phyloP scores from a whole-genome alignment of 768 basidiomycete genomes.

The Amyloporia xantha region DNA sequence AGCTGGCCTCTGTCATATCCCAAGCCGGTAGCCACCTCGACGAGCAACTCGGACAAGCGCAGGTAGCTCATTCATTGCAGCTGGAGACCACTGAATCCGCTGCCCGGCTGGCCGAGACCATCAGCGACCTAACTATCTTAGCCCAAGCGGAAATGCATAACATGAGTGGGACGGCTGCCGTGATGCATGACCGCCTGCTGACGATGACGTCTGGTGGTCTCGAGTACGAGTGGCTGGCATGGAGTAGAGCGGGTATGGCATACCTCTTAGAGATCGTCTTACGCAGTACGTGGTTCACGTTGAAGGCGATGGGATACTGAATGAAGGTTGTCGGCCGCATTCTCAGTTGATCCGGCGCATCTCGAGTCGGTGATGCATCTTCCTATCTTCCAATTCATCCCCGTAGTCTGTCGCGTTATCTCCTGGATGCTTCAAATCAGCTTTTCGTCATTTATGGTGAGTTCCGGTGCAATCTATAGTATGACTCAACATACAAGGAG shows the following conservation, averaged over 20 bases:
- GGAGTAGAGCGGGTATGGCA: conserved; percentile 8
- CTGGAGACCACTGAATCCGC: conserved; percentile 30
- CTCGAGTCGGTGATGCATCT: conserved; percentile 22
- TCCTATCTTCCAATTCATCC: conserved; percentile 23
- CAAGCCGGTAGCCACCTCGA: conserved; percentile 26
- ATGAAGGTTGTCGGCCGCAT: conserved; percentile 1
- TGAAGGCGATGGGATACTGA: not conserved
- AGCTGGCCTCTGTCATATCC: conserved; percentile 4
- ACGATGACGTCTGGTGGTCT: not conserved
- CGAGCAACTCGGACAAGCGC: conserved; percentile 25
- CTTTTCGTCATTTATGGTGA: conserved; percentile 38
- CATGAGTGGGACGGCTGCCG: conserved; percentile 39
- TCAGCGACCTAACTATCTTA: conserved; percentile 33
- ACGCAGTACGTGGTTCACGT: conserved; percentile 11
- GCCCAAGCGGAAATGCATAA: conserved; percentile 38
- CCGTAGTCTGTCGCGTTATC: conserved; percentile 12
- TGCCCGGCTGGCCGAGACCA: conserved; percentile 26
- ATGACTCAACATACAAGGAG: not conserved
- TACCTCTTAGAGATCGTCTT: conserved; percentile 13
- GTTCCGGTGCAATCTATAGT: conserved; percentile 1
- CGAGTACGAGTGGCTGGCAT: conserved; percentile 3
- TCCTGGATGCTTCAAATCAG: conserved; percentile 22
- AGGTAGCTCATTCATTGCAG: conserved; percentile 31
- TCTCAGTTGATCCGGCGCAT: conserved; percentile 25
- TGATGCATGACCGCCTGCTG: conserved; percentile 27